Conservation (phyloP, 345 rosid species). For the Viola odorata region DNA sequence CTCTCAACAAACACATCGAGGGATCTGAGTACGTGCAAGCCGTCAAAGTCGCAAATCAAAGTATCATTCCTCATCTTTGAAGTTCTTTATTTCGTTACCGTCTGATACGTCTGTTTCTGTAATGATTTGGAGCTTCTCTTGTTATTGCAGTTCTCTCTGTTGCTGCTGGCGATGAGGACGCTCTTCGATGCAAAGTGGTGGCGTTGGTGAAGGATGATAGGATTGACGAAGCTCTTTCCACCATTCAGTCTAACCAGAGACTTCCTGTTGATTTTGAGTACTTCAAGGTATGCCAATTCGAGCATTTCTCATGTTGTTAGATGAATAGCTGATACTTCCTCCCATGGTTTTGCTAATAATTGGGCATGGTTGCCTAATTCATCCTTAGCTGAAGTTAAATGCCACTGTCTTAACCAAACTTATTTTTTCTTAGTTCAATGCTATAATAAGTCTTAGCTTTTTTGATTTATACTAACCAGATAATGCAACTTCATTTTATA, state of each 20-base stretch:
- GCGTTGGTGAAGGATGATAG: conserved; percentile 65
- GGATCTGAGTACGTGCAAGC: conserved; percentile 53
- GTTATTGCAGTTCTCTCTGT: conserved; percentile 52
- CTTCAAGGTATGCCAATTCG: conserved; percentile 39
- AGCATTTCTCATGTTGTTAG: no score
- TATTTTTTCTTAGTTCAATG: no score
- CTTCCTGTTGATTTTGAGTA: conserved; percentile 52
- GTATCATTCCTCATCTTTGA: not conserved
- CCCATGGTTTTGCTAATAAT: no score
- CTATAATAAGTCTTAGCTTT: no score
- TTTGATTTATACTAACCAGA: no score
- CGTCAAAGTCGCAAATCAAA: conserved; percentile 27
- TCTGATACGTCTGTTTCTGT: not conserved
- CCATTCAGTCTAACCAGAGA: conserved; percentile 43
- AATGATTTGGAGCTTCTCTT: not conserved
- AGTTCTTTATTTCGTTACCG: not conserved
- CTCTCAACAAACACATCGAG: conserved; percentile 53
- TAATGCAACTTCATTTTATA: no score
- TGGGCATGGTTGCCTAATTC: no score
- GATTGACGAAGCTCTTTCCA: conserved; percentile 60
- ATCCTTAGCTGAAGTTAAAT: no score
- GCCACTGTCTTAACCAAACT: no score
- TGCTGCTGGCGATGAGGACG: conserved; percentile 77
- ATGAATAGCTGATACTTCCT: no score
- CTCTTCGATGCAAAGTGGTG: conserved; percentile 78